A percentile compares a stretch with the other conserved stretches of the same genome.
Conservation (phyloP, 1,284 basidiomycete genomes). For the Phylloboletellus chloephorus region DNA sequence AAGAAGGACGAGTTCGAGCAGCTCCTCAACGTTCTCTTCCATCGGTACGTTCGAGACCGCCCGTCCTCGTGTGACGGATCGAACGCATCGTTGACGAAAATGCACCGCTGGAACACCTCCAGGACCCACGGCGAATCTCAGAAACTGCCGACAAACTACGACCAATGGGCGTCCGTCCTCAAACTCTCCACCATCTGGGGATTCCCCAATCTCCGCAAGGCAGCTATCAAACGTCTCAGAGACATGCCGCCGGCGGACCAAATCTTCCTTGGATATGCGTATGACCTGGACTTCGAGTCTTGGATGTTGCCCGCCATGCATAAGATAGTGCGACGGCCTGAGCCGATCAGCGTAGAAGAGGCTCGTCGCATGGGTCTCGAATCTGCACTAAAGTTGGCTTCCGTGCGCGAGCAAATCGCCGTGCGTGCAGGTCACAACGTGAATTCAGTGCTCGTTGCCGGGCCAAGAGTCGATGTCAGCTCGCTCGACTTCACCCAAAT, state of each 20-base stretch:
- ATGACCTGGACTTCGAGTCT: slow-evolving; percentile 4
- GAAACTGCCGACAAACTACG: background rate
- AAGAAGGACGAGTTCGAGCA: slow-evolving; percentile 13
- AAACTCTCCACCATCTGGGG: slow-evolving; percentile 16
- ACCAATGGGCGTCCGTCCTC: slow-evolving; percentile 15
- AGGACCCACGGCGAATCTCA: background rate
- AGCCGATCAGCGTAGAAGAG: slow-evolving; percentile 12
- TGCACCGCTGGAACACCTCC: too few species aligned
- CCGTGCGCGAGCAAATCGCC: slow-evolving; percentile 17
- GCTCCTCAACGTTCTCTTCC: slow-evolving; percentile 10
- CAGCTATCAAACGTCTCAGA: background rate
- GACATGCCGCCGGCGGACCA: background rate
- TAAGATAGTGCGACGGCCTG: slow-evolving; percentile 10
- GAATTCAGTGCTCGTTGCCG: background rate
- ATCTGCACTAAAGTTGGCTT: slow-evolving; percentile 14
- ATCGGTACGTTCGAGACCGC: slow-evolving; percentile 11
- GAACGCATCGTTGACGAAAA: too few species aligned
- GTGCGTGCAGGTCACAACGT: background rate
- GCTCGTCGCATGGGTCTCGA: slow-evolving; percentile 12
- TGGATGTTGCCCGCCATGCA: slow-evolving; percentile 18
- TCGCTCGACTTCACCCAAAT: background rate
- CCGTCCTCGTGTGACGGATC: too few species aligned
- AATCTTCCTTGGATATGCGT: slow-evolving; percentile 7
- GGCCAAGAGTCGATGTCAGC: background rate
- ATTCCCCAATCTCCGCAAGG: slow-evolving; percentile 4